Conservation (phyloP, 2,329 filamentous ascomycete species). For the Aspergillus puulaauensis region DNA sequence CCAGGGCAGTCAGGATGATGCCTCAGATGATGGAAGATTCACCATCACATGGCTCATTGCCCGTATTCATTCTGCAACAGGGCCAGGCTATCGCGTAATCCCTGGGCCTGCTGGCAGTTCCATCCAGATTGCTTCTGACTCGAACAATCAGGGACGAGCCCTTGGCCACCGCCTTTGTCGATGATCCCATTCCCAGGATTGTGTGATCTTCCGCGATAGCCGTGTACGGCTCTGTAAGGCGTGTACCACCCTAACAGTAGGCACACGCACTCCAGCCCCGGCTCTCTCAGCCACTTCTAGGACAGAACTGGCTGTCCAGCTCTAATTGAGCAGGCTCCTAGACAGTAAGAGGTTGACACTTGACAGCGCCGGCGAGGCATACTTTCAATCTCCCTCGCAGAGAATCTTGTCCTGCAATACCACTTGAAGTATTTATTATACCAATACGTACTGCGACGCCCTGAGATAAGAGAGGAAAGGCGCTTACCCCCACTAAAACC, state of each 20-base stretch:
- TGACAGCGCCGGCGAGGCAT: too few species aligned
- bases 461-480: background rate
- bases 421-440: too few species aligned
- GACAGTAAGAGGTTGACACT: too few species aligned
- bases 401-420: too few species aligned
- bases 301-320: background rate
- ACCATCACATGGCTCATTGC: constrained; percentile 16
- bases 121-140: background rate
- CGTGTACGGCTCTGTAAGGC: constrained; percentile 10
- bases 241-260: constrained; percentile 13
- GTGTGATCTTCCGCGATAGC: constrained; percentile 27
- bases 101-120: background rate
- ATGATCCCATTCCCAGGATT: constrained; percentile 10
- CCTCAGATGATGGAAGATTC: constrained; percentile 14
- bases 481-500: constrained; percentile 16
- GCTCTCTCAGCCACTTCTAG: background rate
- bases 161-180: constrained; percentile 6
- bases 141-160: background rate
- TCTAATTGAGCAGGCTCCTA: too few species aligned
- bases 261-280: constrained; percentile 21
- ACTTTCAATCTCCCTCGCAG: too few species aligned
- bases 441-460: background rate
- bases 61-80: constrained; percentile 2
- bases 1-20: background rate
- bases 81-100: constrained; percentile 9